A percentile compares a stretch with the other conserved stretches of the same genome.
Evolutionary conservation across 1,284 basidiomycete species (phyloP).

Genomic region (Hypsizygus ulmarius): DNA sequence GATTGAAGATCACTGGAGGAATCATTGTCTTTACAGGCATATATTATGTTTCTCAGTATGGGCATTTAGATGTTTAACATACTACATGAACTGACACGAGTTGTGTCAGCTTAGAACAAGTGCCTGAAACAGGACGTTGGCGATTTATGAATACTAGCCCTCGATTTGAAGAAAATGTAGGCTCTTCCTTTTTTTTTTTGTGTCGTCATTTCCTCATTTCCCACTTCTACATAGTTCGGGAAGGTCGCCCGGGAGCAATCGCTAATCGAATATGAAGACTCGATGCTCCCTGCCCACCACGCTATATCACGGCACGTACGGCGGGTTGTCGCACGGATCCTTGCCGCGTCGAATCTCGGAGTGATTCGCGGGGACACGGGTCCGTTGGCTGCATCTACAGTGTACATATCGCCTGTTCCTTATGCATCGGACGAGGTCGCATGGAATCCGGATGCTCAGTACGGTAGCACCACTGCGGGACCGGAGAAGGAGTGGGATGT

Average conservation of each 20-base stretch:
- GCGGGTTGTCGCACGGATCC: conserved; percentile 69
- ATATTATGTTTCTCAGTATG: background rate
- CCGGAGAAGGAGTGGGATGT: conserved; percentile 64
- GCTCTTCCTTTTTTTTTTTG: background rate
- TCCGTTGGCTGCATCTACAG: background rate
- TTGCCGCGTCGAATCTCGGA: conserved; percentile 73
- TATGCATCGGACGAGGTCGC: conserved; percentile 31
- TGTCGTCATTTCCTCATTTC: too few species aligned
- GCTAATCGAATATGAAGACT: conserved; percentile 51
- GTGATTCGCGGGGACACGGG: conserved; percentile 41
- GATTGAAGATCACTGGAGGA: too few species aligned
- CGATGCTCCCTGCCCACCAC: conserved; percentile 69
- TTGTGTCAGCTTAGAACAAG: background rate
- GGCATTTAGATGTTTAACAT: background rate
- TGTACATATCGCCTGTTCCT: conserved; percentile 3
- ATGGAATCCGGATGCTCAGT: conserved; percentile 32
- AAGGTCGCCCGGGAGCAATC: conserved; percentile 51
- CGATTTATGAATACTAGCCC: conserved; percentile 1
- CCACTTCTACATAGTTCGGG: conserved; percentile 38
- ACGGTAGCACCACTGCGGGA: conserved; percentile 17
- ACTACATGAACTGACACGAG: background rate
- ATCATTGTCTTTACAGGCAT: too few species aligned
- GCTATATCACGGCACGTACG: conserved; percentile 66
- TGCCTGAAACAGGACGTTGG: conserved; percentile 2
- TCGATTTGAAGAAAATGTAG: conserved; percentile 1